Evolutionary conservation across 805 yeast genomes (phyloP).

Genomic region (Sugiyamaella valdiviana): DNA sequence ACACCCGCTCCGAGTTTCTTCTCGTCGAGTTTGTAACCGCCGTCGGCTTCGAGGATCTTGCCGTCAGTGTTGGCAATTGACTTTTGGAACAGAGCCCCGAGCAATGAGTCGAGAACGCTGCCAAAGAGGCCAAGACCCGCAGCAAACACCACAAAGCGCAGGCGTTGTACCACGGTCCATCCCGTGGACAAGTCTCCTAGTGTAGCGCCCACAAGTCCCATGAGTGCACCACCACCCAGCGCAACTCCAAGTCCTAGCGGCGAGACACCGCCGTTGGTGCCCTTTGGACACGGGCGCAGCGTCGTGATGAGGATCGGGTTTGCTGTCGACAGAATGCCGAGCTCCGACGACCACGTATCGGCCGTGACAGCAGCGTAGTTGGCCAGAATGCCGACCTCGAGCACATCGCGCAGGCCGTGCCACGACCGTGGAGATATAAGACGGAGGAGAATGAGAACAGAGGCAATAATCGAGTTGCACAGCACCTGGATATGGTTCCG

Average conservation of each 20-base stretch:
- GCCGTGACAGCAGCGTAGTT: constrained; percentile 43
- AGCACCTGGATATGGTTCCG: constrained; percentile 40
- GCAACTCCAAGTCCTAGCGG: constrained; percentile 35
- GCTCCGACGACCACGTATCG: constrained; percentile 44
- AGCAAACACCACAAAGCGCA: constrained; percentile 26
- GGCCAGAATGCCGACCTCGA: constrained; percentile 27
- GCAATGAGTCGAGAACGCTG: constrained; percentile 36
- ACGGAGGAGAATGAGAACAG: constrained; percentile 31
- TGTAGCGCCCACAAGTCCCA: constrained; percentile 29
- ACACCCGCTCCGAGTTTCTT: neutral
- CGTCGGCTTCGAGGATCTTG: constrained; percentile 33
- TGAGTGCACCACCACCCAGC: constrained; percentile 32
- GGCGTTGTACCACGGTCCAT: neutral
- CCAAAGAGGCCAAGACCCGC: constrained; percentile 35
- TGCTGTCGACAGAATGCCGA: constrained; percentile 38
- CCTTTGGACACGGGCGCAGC: constrained; percentile 38
- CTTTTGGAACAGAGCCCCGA: constrained; percentile 39
- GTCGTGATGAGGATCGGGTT: constrained; percentile 39
- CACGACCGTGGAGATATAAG: neutral
- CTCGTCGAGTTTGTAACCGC: constrained; percentile 20
- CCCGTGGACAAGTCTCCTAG: neutral
- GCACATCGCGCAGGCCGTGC: constrained; percentile 3
- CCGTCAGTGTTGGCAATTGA: constrained; percentile 33
- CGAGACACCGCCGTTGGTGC: constrained; percentile 44
- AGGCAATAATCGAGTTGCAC: constrained; percentile 37